phyloP scores from a whole-genome alignment of 805 yeast species.

The Yamadazyma kitorensis region DNA sequence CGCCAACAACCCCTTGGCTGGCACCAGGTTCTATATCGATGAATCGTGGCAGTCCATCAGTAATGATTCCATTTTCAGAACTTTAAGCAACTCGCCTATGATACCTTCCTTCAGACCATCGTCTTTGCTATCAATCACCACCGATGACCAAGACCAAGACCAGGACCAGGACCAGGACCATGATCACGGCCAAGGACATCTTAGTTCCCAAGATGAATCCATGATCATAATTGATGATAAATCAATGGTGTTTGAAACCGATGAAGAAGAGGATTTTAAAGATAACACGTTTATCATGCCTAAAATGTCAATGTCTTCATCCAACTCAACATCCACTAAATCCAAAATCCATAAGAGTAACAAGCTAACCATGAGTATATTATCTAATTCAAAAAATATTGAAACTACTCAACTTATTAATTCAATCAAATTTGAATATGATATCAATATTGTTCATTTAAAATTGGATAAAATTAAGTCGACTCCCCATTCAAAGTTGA shows the following conservation, averaged over 20 bases:
- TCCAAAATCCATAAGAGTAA: not conserved
- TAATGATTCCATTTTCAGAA: conserved; percentile 15
- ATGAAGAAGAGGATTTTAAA: conserved; percentile 32
- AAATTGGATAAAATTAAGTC: conserved; percentile 2
- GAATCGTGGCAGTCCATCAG: conserved; percentile 32
- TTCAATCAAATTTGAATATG: conserved; percentile 13
- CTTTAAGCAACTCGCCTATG: conserved; percentile 11
- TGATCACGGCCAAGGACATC: conserved; percentile 10
- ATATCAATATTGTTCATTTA: conserved; percentile 16
- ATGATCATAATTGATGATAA: no score
- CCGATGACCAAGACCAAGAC: conserved; percentile 11
- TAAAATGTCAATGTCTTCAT: conserved; percentile 9
- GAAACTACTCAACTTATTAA: conserved; percentile 17
- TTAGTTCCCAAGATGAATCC: no score
- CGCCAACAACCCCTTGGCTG: not conserved
- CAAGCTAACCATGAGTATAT: conserved; percentile 3
- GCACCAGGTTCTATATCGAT: conserved; percentile 4
- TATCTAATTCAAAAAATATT: conserved; percentile 1
- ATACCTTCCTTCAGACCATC: conserved; percentile 10
- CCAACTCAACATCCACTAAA: not conserved
- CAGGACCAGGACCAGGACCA: not conserved
- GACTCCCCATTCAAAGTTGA: no score
- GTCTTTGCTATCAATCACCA: conserved; percentile 12
- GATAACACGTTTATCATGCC: conserved; percentile 38
- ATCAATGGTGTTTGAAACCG: conserved; percentile 40